Evolutionary conservation across 2,329 filamentous ascomycete species (phyloP), one percentile per base, ranked within the genome.

Genomic region (Chalaropsis thielavioides): DNA sequence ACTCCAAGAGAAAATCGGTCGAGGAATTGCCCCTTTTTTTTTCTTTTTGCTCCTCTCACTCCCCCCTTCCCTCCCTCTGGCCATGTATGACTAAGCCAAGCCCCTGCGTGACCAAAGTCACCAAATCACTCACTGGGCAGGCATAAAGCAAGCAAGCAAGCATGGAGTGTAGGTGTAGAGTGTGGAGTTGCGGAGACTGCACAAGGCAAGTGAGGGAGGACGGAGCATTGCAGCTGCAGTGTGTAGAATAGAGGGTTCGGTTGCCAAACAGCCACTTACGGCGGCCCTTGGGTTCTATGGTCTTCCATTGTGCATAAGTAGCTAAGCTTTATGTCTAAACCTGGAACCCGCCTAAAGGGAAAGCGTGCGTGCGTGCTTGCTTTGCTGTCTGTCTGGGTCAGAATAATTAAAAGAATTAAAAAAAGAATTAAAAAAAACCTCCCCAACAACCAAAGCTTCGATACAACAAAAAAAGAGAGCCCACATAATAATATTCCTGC

Each of bases 391-490:
- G 15, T 22, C 35, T 19, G n/a, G 38, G 24, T 27, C 38, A 43
- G 24, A 61, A 58, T 35, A 35, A 17, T 19, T 8, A 59, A 56
- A 8, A 13, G 19, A 31, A 35, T 5, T 19, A 17, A 59, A 56
- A 8, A 13, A 31, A 31, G 6, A 27, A 27, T 19, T 19, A 24
- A 62, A 62, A 49, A 27, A 35, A 58, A 59, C 46, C 17, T 43
- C 62, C 62, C 62, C 62, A 64, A 64, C 62, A 64, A 58, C 22
- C 27, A 58, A 44, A 35, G 60, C 31, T 62, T 31, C 62, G 22
- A 27, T 56, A 56, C 62, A 63, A 63, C 49, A 63, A 63, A 58
- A 61, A 61, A 54, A 63, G 27, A 46, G 41, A 62, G 38, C 51
- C 62, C 62, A 59, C 62, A 58, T 64, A 66, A 41, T 49, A n/a